Evolutionary conservation across 805 yeast genomes (phyloP).

Genomic region (Starmerella etchellsii): DNA sequence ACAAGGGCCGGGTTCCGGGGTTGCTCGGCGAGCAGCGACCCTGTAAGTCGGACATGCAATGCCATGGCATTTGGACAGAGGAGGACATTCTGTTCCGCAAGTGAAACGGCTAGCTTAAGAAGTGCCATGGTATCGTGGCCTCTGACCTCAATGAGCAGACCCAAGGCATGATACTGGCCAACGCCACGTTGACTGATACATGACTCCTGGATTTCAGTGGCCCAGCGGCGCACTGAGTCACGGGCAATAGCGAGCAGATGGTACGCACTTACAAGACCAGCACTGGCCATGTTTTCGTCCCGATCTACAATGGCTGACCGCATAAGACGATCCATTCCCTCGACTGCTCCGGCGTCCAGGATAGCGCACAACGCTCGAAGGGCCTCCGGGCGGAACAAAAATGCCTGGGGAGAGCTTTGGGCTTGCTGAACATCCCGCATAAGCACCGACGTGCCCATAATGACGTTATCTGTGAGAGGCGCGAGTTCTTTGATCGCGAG

Average conservation of each 20-base stretch:
- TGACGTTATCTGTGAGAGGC: constrained; percentile 71
- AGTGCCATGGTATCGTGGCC: constrained; percentile 90
- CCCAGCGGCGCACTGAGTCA: constrained; percentile 86
- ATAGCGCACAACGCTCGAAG: constrained; percentile 83
- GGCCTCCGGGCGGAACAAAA: constrained; percentile 81
- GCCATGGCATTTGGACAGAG: constrained; percentile 74
- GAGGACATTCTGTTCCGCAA: constrained; percentile 43
- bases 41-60: constrained; percentile 71
- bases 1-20: constrained; percentile 58
- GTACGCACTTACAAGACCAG: constrained; percentile 87
- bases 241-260: constrained; percentile 80
- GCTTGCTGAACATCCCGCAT: constrained; percentile 96
- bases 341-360: constrained; percentile 71
- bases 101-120: constrained; percentile 75
- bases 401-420: constrained; percentile 12
- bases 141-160: constrained; percentile 73
- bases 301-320: constrained; percentile 86
- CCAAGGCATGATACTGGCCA: constrained; percentile 92
- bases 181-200: constrained; percentile 48
- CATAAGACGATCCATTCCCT: constrained; percentile 83
- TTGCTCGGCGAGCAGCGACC: constrained; percentile 35
- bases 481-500: constrained; percentile 87
- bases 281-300: constrained; percentile 77
- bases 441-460: constrained; percentile 95
- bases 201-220: constrained; percentile 91